phyloP scores from a whole-genome alignment of 2,329 filamentous ascomycete species.

The Aurifilum marmelostoma region DNA sequence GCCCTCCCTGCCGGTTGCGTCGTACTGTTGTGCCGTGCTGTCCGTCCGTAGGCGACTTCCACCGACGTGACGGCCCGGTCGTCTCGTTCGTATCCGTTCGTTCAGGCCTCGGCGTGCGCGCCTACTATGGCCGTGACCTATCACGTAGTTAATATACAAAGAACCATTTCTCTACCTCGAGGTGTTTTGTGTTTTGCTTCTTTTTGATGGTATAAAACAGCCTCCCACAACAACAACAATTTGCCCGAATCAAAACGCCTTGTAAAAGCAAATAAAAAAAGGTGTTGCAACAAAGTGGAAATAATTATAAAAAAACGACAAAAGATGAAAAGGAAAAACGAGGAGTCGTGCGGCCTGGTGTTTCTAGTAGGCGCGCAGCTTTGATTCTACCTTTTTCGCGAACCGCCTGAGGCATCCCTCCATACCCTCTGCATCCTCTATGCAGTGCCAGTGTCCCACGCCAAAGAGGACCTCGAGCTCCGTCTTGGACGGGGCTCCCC shows the following conservation, averaged over 20 bases:
- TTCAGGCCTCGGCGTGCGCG: constrained; percentile 7
- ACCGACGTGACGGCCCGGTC: not conserved
- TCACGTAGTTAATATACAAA: constrained; percentile 17
- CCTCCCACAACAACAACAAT: not conserved
- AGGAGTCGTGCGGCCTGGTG: not conserved
- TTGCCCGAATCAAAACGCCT: not conserved
- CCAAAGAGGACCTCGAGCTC: constrained; percentile 29
- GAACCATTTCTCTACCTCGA: not conserved
- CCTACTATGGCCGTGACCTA: constrained; percentile 24
- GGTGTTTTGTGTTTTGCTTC: not conserved
- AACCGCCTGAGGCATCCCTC: constrained; percentile 28
- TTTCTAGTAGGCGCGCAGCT: constrained; percentile 22
- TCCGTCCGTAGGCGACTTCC: not conserved
- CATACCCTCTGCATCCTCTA: constrained; percentile 29
- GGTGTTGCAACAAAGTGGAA: not conserved
- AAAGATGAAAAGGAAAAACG: too few relatives aligned
- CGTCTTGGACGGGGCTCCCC: constrained; percentile 29
- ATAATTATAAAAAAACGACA: not conserved
- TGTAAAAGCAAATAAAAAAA: not conserved
- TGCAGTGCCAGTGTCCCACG: constrained; percentile 30
- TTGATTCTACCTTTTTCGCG: constrained; percentile 29
- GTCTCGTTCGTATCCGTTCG: not conserved
- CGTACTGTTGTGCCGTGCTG: not conserved
- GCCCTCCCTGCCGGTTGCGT: not conserved
- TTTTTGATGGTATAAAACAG: not conserved